Base-by-base conservation (phyloP, 441 rosid genomes). In the Biscutella laevigata region DNA sequence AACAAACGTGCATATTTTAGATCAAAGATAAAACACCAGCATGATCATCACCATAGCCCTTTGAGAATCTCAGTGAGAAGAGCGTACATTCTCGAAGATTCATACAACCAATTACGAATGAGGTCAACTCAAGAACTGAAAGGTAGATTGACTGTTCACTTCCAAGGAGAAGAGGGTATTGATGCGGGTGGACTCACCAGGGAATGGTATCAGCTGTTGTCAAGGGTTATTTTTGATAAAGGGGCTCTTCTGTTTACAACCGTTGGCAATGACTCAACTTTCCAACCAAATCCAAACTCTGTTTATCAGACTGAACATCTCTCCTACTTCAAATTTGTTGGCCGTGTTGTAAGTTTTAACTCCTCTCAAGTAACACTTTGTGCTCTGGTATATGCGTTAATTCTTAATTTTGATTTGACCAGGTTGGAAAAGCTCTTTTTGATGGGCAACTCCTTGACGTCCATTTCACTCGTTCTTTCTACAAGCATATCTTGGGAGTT, bases 101-200 rank as follows among this genome's bases (percentile, higher is more conserved):
- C 98, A 35, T 91, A 91, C 61, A 91, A 87, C 74, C 98, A 91
- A 59, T 71, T 91, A 61, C 85, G 98, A 29, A 14, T 91, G 96
- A 76, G 95, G 49, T 71, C 94, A 53, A 74, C 80, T 35, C 79
- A 74, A 53, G 96, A 91, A 71, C 67, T 91, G 72, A 91, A 83
- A 75, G 98, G 98, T 56, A 77, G 98, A 71, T 65, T 87, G 67
- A 91, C 83, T 44, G 95, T 91, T 53, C 83, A 87, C 56, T 91
- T 91, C 70, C 98, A 91, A 76, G 95, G 96, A 57, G 96, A 91
- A 71, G 90, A 84, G 74, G 98, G 96, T 36, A 84, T 91, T 71
- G 98, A 91, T 77, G 98, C 98, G 0, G 96, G 98, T 64, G 98
- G 98, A 33, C 96, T 91, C 62, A 87, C 98, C 34, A 80, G 96